Percentiles rank a stretch among this genome's conserved stretches.
Evolutionary conservation across 257 asterid genomes (phyloP).

Genomic region (Euphrasia confusa): DNA sequence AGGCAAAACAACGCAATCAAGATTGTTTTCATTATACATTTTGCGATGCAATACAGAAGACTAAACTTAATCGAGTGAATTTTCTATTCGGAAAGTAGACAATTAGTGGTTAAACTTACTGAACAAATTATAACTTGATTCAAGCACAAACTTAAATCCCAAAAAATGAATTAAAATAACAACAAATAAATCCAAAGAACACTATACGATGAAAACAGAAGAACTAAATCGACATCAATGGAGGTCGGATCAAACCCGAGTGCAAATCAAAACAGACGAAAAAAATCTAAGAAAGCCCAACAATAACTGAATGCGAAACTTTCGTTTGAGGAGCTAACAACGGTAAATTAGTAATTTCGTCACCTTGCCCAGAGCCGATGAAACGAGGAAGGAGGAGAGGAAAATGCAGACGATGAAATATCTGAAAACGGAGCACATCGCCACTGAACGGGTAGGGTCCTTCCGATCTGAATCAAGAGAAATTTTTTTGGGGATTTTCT

Average conservation of each 20-base stretch:
- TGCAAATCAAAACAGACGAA: background rate
- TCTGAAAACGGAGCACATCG: conserved; percentile 45
- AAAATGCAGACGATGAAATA: conserved; percentile 26
- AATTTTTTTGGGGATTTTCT: background rate
- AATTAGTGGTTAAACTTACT: too few relatives aligned
- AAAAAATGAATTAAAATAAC: too few relatives aligned
- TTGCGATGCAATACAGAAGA: too few relatives aligned
- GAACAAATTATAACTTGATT: too few relatives aligned
- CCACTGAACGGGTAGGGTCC: conserved; percentile 21
- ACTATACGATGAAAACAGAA: background rate
- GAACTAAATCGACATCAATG: conserved; percentile 4
- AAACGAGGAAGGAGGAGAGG: conserved; percentile 33
- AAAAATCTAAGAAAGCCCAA: conserved; percentile 15
- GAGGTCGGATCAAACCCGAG: conserved; percentile 12
- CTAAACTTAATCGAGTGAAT: too few relatives aligned
- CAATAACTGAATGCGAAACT: conserved; percentile 13
- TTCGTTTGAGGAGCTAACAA: background rate
- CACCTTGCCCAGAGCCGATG: conserved; percentile 51
- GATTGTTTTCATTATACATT: background rate
- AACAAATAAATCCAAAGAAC: background rate
- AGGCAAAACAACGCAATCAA: conserved; percentile 17
- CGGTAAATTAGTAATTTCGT: conserved; percentile 19
- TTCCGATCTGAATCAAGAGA: conserved; percentile 37
- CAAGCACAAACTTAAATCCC: background rate
- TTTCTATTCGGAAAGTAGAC: background rate